Base-by-base conservation (phyloP, 2,329 filamentous ascomycete genomes). In the Claviceps sp. region DNA sequence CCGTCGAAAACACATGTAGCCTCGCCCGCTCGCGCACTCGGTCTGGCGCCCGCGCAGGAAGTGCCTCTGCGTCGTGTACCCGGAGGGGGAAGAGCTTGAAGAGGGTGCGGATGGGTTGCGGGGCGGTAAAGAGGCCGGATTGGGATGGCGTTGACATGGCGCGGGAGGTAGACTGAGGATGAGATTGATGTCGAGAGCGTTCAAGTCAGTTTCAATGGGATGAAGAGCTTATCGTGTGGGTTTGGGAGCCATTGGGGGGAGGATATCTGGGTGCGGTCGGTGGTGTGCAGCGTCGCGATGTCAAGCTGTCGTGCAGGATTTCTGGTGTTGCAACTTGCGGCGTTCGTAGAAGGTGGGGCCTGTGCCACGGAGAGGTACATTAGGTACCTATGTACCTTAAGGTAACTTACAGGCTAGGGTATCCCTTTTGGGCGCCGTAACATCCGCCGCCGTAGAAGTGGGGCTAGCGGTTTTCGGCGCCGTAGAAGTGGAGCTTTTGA, bases 61-160 rank as follows among this genome's bases (percentile, higher is more conserved):
- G 79, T 48, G 81, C 75, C 65, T 95, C 91, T 51, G 84, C 70
- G 30, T 81, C 75, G 67, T 94, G 89, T 40, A 82, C 85, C 54
- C 77, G 66, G 50, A 97, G 77, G 26, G 93, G 93, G 61, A 95
- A 93, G 55, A 69, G 73, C 67, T 91, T 84, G 72, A 97, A 98
- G 54, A 97, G 75, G 50, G 77, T 77, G 67, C 88, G 89, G 59
- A 97, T 75, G 18, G 88, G 85, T 11, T 77, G 69, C 7, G 93
- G 91, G 52, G 89, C 75, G 45, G 74, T 68, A 65, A 82, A 75
- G 71, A 68, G 73, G 55, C 63, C 59, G 45, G 56, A 49, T 26
- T 59, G 50, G 55, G 51, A 48, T 14, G 56, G 54, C 46, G 55
- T 48, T 45, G 42, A 20, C 49, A 50, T 50, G 11, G 37, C 20